Base-by-base conservation (phyloP, 495 filamentous ascomycete species). In the Penicillium cataractarum region DNA sequence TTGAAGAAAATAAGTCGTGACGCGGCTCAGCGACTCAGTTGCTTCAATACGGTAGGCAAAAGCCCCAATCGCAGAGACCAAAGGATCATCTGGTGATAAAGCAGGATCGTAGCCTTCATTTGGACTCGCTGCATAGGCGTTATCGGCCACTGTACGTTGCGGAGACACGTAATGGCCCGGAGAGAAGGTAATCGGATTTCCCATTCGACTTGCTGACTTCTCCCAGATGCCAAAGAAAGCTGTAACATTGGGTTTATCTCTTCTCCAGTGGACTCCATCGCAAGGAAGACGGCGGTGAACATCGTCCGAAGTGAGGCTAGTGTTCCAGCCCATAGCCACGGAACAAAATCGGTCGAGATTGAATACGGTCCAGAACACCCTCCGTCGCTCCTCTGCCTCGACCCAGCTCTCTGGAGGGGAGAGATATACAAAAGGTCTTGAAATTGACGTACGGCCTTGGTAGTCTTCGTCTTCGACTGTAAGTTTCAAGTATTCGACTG, bases 311-410 rank as follows among this genome's bases (percentile, higher is more conserved):
- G 72, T 75, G 6, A 79, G 63, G 48, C 71, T 75, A 5, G 71
- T 76, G 40, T 72, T 73, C 71, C 76, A 79, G 24, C 75, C 39
- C 39, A 42, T 42, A 3, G 39, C 17, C 39, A 42, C 39, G 68
- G 55, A 57, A 24, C 55, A 57, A 42, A 27, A 37, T 15, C 74
- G 71, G 59, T 84, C 82, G 42, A 83, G 73, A 37, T 76, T 78
- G 54, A 81, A 84, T 0, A 76, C 69, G 8, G 74, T 76, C 83
- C 82, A 85, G 59, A 84, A 84, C 13, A 76, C 63, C 17, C 83
- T 62, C 6, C 83, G 72, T 22, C 81, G 74, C 66, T 84, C 81
- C 68, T 85, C 83, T 22, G 78, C 60, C 56, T 84, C 80, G 10
- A 59, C 60, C 80, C 82, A 82, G 61, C 67, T 70, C 52, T 68